Base-by-base conservation (phyloP, 257 asterid genomes). In the Echites panduratus region DNA sequence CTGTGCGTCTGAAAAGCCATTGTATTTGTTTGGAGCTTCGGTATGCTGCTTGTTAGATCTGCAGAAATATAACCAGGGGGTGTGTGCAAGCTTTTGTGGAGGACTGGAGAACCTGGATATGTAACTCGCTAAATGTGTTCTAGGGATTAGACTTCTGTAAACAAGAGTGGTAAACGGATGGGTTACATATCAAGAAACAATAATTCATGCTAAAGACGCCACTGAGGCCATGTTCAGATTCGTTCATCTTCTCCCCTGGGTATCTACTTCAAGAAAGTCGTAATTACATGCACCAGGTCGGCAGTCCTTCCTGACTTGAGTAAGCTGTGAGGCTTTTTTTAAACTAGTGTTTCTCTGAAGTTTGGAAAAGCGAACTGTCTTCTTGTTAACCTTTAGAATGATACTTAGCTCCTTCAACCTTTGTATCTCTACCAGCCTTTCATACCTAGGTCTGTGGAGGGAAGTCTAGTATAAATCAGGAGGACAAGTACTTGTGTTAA, bases 61-160 rank as follows among this genome's bases (percentile, higher is more conserved):
- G 73, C 61, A 66, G 73, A 66, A 40, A 53, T 45, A 26, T 17
- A 67, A 58, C n/a, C 7, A 19, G 68, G 29, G n/a, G 45, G 27
- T n/a, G n/a, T 24, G 8, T 24, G 14, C 29, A 41, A 64, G 44
- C 54, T 53, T 19, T 5, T 54, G 53, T 43, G 27, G 53, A 27
- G 13, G 2, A 40, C 41, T 27, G 41, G 43, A 53, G 58, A 43
- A 52, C 13, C 40, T 66, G 5, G 32, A 17, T 40, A 24, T 14
- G 35, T 22, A 27, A 22, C 38, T 0, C 16, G 38, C 38, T 3
- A 32, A 32, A 32, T 54, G 72, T 54, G 24, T 43, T 58, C 5
- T 24, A 32, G 14, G 47, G 49, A 19, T 17, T 20, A 17, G 48
- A 64, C 26, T 17, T 32, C 6, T 24, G n/a, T 19, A 5, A 9